Conservation (phyloP, 306 rosid genomes). For the Pyrus betulifolia region DNA sequence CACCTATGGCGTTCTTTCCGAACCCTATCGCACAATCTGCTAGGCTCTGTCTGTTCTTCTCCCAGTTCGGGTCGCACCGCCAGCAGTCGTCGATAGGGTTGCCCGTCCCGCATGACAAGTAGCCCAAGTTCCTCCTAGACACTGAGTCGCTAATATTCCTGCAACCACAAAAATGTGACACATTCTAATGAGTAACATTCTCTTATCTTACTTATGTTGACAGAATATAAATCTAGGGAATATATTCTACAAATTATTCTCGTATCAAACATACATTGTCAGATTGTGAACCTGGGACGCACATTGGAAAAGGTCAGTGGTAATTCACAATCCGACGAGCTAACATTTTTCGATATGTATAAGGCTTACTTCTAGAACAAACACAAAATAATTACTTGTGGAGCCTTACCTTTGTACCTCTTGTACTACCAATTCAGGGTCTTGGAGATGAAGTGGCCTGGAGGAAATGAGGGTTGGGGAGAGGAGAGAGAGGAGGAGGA, state of each 20-base stretch:
- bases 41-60: conserved; percentile 64
- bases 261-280: neutral
- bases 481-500: conserved; percentile 39
- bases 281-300: too few species aligned
- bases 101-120: conserved; percentile 74
- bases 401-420: conserved; percentile 69
- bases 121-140: conserved; percentile 64
- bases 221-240: neutral
- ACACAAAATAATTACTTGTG: neutral
- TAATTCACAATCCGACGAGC: neutral
- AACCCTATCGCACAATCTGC: conserved; percentile 97
- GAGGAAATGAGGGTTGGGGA: conserved; percentile 45
- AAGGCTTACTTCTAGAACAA: neutral
- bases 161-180: neutral
- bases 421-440: conserved; percentile 54
- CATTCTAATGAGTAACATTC: neutral
- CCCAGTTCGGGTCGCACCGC: conserved; percentile 89
- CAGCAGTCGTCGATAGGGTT: conserved; percentile 98
- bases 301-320: neutral
- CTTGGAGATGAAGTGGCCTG: conserved; percentile 25
- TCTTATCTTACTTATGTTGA: neutral
- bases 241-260: too few species aligned
- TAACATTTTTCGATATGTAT: neutral
- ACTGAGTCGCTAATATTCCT: conserved; percentile 62
- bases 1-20: conserved; percentile 84